Percentiles rank a stretch among this genome's conserved stretches.
These are phyloP conservation scores for Bipolaris oryzae DNA, from an alignment of 2,329 filamentous ascomycete genomes.

Conservation along the genomic window DNA sequence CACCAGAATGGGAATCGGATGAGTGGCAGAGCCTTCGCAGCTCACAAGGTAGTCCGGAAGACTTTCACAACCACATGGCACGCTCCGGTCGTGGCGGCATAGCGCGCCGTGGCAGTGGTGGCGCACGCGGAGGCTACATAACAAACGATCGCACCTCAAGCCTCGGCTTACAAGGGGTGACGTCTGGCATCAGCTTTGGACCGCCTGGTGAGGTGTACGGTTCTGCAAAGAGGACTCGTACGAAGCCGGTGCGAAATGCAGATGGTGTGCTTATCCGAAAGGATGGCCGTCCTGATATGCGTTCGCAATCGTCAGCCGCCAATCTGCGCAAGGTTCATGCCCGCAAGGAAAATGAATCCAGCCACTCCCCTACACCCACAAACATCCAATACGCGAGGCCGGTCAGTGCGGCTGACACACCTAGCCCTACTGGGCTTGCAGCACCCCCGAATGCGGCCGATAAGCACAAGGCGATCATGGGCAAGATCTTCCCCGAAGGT, in stretches of 20 bases:
- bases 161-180: slow-evolving; percentile 38
- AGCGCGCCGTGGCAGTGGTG: slow-evolving; percentile 44
- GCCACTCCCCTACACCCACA: slow-evolving; percentile 31
- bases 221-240: slow-evolving; percentile 56
- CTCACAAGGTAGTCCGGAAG: slow-evolving; percentile 46
- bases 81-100: slow-evolving; percentile 36
- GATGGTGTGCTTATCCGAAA: slow-evolving; percentile 59
- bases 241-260: slow-evolving; percentile 57
- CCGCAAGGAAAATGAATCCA: slow-evolving; percentile 51
- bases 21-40: slow-evolving; percentile 45
- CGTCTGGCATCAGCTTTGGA: slow-evolving; percentile 26
- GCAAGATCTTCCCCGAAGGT: slow-evolving; percentile 47
- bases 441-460: slow-evolving; percentile 19
- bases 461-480: slow-evolving; percentile 45
- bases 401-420: slow-evolving; percentile 27
- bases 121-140: slow-evolving; percentile 28
- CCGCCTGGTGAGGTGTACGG: slow-evolving; percentile 44
- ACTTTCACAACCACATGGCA: slow-evolving; percentile 41
- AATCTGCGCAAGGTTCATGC: slow-evolving; percentile 59
- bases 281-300: slow-evolving; percentile 59
- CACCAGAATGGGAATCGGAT: slow-evolving; percentile 51
- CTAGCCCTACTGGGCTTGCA: slow-evolving; percentile 33
- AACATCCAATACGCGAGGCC: slow-evolving; percentile 23
- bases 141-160: slow-evolving; percentile 37
- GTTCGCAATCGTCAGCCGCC: slow-evolving; percentile 58